Evolutionary conservation across 371 early-diverging fungal genomes (phyloP), one percentile per base, ranked within the genome.

Genomic region (Mortierella sp.): DNA sequence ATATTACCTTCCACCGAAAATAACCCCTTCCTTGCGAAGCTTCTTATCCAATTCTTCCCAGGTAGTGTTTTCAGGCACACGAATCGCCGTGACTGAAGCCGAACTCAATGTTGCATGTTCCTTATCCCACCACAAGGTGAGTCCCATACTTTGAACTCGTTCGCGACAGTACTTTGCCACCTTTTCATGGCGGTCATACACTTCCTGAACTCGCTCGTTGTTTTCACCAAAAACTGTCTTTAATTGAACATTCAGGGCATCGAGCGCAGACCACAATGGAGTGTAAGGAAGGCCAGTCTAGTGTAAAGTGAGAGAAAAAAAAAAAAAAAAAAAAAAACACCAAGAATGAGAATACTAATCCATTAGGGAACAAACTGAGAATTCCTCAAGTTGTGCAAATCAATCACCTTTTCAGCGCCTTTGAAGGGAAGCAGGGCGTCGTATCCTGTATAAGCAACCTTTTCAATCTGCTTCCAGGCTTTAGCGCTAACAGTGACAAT

Each of bases 391-490:
- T n/a, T n/a, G n/a, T n/a, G n/a, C n/a, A n/a, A n/a, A n/a, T n/a
- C n/a, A 29, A 17, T 26, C 60, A 79, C 75, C 67, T 70, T 54
- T n/a, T 59, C 55, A 13, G 61, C 37, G 15, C 17, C 28, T 47
- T 67, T 73, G 71, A 79, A 79, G 7, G 70, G 75, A 17, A 74
- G 67, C 34, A 79, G 32, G n/a, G 80, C 80, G 2, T 79, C 80
- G 28, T 79, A 79, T 8, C 80, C 80, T 4, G 71, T 70, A 49
- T 79, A 79, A 0, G 58, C 74, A 22, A 79, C 80, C 47, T 79
- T 74, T 54, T 79, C 75, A 40, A 79, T 74, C 61, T 79, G 80
- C 57, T 61, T 74, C 80, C 80, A 79, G 5, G 80, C 80, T 45
- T 79, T 79, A 12, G 68, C 60, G 31, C 80, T 79, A 10, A 79